Conservation (phyloP, 768 basidiomycete species). For the Collybia mongolica region DNA sequence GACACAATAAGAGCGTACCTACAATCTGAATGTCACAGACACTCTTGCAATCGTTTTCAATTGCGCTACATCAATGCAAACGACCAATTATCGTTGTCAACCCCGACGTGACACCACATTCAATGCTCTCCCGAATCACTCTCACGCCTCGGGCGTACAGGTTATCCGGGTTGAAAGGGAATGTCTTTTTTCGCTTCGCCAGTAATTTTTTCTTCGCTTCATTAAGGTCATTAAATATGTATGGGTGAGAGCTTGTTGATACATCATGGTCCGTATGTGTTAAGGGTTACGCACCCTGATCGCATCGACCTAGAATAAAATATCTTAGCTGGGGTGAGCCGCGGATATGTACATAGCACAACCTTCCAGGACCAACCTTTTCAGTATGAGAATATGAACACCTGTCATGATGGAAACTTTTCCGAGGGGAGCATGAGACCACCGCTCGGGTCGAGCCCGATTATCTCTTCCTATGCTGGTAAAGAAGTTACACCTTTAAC, state of each 20-base stretch:
- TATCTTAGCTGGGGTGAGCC: conserved; percentile 74
- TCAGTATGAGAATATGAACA: conserved; percentile 11
- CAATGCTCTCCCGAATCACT: conserved; percentile 55
- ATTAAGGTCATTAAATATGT: conserved; percentile 42
- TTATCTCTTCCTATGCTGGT: conserved; percentile 3
- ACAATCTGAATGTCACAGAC: conserved; percentile 59
- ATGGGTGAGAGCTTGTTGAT: conserved; percentile 4
- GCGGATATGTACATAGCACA: too few relatives aligned
- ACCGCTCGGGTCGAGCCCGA: conserved; percentile 24
- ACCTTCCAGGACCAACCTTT: conserved; percentile 16
- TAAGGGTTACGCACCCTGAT: conserved; percentile 41
- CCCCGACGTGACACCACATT: too few relatives aligned
- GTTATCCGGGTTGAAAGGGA: conserved; percentile 41
- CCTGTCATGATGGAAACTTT: conserved; percentile 14
- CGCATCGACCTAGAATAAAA: conserved; percentile 55
- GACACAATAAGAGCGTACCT: conserved; percentile 31
- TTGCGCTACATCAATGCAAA: conserved; percentile 54
- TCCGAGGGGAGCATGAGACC: conserved; percentile 36
- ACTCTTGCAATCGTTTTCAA: conserved; percentile 35
- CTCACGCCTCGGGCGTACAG: conserved; percentile 50
- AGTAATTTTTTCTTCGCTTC: conserved; percentile 47
- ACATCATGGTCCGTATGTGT: not conserved
- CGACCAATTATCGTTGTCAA: too few relatives aligned
- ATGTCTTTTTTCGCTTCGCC: conserved; percentile 48
- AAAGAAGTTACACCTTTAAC: conserved; percentile 16